Evolutionary conservation across 2,329 filamentous ascomycete genomes (phyloP), one percentile per base, ranked within the genome.

Genomic region (Arthrobotrys musiformis): DNA sequence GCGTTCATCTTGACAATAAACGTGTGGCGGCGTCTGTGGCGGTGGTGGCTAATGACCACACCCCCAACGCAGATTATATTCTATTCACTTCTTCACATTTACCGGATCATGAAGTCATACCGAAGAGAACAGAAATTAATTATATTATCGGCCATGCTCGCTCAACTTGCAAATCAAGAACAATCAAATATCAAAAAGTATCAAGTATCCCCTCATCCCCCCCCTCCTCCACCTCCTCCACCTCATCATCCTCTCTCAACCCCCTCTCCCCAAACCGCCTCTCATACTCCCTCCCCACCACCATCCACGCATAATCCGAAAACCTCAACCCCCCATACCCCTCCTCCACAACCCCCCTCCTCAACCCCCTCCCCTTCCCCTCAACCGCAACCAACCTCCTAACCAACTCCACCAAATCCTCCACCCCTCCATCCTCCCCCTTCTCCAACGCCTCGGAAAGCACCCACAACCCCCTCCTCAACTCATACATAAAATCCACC

Each of bases 401-500:
- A 35, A 78, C 61, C 37, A 73, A 48, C 62, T 72, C 74, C 35
- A 78, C 74, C 67, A 78, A 61, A 70, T 77, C 66, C 24, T 66
- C 66, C 9, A 77, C 19, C 37, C 8, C 19, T n/a, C 22, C 37
- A 4, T 64, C 48, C 26, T 37, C 46, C 13, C 33, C 61, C n/a
- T 44, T 60, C 24, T 72, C 68, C 42, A 78, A 24, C 11, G n/a
- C 46, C 19, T n/a, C 69, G 15, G 68, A 68, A 26, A 78, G 35
- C 9, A 54, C n/a, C 15, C 44, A 28, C 61, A 91, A 85, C 0
- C 88, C 88, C 54, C 85, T 85, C 82, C 90, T 90, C 83, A 91
- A 88, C 46, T 87, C 89, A 83, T 90, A 91, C 52, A 90, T 82
- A 60, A 88, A 86, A 82, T 91, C 89, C 9, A 90, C 85, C 0